A percentile compares a stretch with the other conserved stretches of the same genome.
phyloP scores from a whole-genome alignment of 208 protist species.

The Leishmania turanica region DNA sequence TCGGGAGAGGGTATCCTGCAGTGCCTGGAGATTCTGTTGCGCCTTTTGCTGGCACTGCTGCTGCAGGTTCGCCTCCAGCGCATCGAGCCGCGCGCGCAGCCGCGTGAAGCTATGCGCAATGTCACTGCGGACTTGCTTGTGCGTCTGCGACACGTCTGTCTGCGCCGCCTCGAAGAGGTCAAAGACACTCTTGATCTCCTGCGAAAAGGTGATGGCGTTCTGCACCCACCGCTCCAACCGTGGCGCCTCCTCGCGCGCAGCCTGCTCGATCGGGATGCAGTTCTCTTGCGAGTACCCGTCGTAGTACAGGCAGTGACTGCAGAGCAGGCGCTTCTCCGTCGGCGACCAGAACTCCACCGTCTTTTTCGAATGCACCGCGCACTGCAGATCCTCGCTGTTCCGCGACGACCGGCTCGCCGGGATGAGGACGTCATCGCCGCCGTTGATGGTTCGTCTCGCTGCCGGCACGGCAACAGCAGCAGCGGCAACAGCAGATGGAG shows the following conservation, averaged over 20 bases:
- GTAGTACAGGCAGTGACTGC: constrained; percentile 82
- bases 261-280: constrained; percentile 67
- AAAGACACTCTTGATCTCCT: constrained; percentile 60
- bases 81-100: constrained; percentile 42
- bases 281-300: constrained; percentile 69
- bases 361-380: constrained; percentile 56
- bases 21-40: constrained; percentile 29
- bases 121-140: constrained; percentile 37
- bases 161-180: constrained; percentile 59
- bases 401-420: neutral
- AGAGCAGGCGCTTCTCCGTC: constrained; percentile 65
- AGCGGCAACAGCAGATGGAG: neutral
- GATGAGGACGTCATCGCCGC: constrained; percentile 5
- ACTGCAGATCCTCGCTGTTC: constrained; percentile 27
- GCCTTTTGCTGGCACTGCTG: constrained; percentile 36
- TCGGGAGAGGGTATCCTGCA: constrained; percentile 38
- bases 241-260: constrained; percentile 44
- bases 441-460: neutral
- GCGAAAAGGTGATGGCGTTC: constrained; percentile 62
- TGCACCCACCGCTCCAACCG: constrained; percentile 62
- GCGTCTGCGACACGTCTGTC: constrained; percentile 42
- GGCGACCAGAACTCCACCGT: constrained; percentile 82
- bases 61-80: constrained; percentile 45
- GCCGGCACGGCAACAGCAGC: neutral
- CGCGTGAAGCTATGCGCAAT: constrained; percentile 47